A percentile compares a stretch with the other conserved stretches of the same genome.
phyloP scores from a whole-genome alignment of 1,284 basidiomycete species.

The Ceratobasidium sp. region DNA sequence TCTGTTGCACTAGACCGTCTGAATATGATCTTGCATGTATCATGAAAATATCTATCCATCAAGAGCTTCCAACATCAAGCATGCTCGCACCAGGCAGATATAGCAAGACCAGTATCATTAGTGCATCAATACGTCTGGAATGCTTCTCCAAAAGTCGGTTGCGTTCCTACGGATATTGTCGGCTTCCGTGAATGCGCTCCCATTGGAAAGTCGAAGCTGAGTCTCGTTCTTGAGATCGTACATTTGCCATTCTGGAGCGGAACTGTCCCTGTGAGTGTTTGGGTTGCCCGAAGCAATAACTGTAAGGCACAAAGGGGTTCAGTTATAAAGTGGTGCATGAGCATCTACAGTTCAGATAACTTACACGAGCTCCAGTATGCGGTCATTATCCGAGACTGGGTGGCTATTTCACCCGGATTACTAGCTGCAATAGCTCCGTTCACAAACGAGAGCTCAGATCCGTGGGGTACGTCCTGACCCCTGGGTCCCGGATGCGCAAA shows the following conservation, averaged over 20 bases:
- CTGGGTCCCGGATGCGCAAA: conserved; percentile 31
- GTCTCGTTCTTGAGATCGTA: conserved; percentile 21
- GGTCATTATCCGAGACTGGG: conserved; percentile 36
- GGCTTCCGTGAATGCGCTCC: conserved; percentile 22
- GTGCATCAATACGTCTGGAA: conserved; percentile 40
- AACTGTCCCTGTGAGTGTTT: conserved; percentile 10
- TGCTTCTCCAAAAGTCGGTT: conserved; percentile 43
- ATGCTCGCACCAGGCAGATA: no score
- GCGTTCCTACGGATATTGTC: conserved; percentile 39
- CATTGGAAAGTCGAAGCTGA: conserved; percentile 38
- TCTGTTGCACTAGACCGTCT: no score
- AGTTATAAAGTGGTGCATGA: no score
- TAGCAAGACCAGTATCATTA: not conserved
- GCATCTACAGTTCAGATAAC: not conserved
- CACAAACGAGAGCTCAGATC: conserved; percentile 33
- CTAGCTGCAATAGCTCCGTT: conserved; percentile 8
- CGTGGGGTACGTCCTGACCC: conserved; percentile 7
- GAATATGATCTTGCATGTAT: no score
- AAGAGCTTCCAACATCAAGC: no score
- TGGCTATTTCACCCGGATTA: conserved; percentile 11
- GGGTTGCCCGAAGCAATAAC: conserved; percentile 40
- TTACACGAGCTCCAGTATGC: conserved; percentile 42
- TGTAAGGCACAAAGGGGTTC: not conserved
- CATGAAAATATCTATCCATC: no score
- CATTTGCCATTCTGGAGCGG: conserved; percentile 17